These are phyloP conservation scores for Pachyrhizus erosus DNA, from an alignment of 306 rosid species.

Conservation along the genomic window DNA sequence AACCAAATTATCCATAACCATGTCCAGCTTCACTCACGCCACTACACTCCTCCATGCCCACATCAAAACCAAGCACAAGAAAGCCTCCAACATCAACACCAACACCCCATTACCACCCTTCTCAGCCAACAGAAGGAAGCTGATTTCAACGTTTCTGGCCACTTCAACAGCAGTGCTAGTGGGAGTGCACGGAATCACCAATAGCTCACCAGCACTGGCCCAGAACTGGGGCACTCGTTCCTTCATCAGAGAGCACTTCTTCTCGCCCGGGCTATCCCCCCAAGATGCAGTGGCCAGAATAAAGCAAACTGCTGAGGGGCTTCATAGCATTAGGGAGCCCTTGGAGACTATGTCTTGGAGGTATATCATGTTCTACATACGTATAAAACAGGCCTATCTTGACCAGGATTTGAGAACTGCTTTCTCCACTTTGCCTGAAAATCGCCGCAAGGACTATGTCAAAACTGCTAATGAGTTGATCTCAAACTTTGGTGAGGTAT, in stretches of 20 bases:
- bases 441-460: slow-evolving; percentile 61
- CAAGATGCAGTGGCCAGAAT: slow-evolving; percentile 86
- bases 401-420: slow-evolving; percentile 83
- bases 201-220: slow-evolving; percentile 54
- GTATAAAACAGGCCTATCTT: slow-evolving; percentile 78
- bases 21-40: slow-evolving; percentile 73
- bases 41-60: slow-evolving; percentile 61
- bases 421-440: slow-evolving; percentile 60
- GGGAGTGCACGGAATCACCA: background rate
- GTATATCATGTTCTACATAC: slow-evolving; percentile 80
- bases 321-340: slow-evolving; percentile 81
- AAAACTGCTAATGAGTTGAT: slow-evolving; percentile 86
- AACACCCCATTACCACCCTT: slow-evolving; percentile 9
- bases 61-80: slow-evolving; percentile 50
- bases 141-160: slow-evolving; percentile 57
- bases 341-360: slow-evolving; percentile 92
- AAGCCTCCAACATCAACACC: background rate
- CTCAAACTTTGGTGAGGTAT: slow-evolving; percentile 81
- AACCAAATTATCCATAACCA: slow-evolving; percentile 46
- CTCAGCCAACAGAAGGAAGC: slow-evolving; percentile 57
- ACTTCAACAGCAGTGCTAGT: slow-evolving; percentile 50
- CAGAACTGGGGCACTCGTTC: slow-evolving; percentile 87
- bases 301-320: slow-evolving; percentile 87
- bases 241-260: slow-evolving; percentile 66
- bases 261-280: slow-evolving; percentile 77